Conservation (phyloP, 78 protist species). For the Tieghemostelium lacteum region DNA sequence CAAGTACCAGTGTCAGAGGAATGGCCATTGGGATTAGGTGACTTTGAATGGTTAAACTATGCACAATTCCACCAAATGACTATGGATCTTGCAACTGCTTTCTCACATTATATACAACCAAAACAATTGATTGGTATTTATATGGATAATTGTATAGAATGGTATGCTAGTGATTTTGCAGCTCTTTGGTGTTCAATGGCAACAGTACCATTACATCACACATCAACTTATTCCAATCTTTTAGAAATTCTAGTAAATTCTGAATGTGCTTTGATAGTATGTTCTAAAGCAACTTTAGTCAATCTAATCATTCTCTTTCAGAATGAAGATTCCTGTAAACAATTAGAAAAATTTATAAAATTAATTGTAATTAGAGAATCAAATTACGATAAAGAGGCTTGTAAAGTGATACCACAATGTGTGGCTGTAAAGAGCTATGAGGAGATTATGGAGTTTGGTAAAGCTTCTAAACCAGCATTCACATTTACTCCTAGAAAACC, state of each 20-base stretch:
- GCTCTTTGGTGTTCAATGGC: constrained; percentile 7
- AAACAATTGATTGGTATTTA: constrained; percentile 2
- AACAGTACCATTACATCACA: constrained; percentile 37
- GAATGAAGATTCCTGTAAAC: too few species aligned
- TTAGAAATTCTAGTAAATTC: constrained; percentile 14
- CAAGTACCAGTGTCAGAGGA: not conserved
- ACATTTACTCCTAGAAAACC: not conserved
- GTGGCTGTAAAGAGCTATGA: not conserved
- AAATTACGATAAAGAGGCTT: not conserved
- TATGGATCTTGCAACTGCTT: not conserved
- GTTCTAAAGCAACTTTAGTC: not conserved
- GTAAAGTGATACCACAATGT: not conserved
- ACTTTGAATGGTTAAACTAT: constrained; percentile 15
- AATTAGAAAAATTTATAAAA: not conserved
- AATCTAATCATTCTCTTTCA: too few species aligned
- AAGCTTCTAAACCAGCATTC: not conserved
- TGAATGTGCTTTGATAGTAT: not conserved
- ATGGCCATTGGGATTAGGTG: not conserved
- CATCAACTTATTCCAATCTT: not conserved
- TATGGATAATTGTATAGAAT: constrained; percentile 42
- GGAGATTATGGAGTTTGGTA: constrained; percentile 9
- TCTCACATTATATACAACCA: not conserved
- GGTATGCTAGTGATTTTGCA: constrained; percentile 49
- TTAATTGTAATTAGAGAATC: constrained; percentile 34
- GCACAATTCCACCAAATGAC: not conserved